Conservation (phyloP, 495 filamentous ascomycete genomes). For the Bryoglossum gracile region DNA sequence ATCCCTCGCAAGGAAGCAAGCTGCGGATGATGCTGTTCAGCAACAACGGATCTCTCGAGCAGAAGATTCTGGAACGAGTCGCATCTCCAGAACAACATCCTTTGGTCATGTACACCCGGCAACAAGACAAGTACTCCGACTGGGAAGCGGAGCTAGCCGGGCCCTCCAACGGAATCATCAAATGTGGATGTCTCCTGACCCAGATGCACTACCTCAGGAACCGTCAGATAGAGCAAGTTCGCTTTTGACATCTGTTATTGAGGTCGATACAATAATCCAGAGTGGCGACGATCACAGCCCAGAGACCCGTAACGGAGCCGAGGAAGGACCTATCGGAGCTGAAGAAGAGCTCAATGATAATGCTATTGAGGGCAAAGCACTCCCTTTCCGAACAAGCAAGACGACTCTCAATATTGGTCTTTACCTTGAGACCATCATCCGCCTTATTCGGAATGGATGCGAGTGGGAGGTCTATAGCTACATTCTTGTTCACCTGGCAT, state of each 20-base stretch:
- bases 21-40: slow-evolving; percentile 39
- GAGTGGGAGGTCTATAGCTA: slow-evolving; percentile 97
- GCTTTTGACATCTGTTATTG: slow-evolving; percentile 30
- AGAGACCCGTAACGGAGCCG: slow-evolving; percentile 11
- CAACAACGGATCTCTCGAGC: slow-evolving; percentile 31
- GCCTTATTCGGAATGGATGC: slow-evolving; percentile 63
- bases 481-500: slow-evolving; percentile 76
- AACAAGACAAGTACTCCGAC: slow-evolving; percentile 25
- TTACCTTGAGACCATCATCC: slow-evolving; percentile 72
- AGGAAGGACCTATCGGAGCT: slow-evolving; percentile 9
- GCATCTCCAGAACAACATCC: slow-evolving; percentile 38
- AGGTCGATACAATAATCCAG: not conserved
- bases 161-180: slow-evolving; percentile 33
- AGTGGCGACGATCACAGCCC: not conserved
- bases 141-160: slow-evolving; percentile 32
- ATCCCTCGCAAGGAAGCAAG: slow-evolving; percentile 42
- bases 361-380: slow-evolving; percentile 27
- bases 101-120: slow-evolving; percentile 36
- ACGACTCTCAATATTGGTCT: slow-evolving; percentile 53
- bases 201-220: slow-evolving; percentile 41
- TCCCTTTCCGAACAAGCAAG: not conserved
- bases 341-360: slow-evolving; percentile 37
- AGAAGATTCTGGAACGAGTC: slow-evolving; percentile 24
- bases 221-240: slow-evolving; percentile 36
- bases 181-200: slow-evolving; percentile 46